phyloP scores from a whole-genome alignment of 345 rosid genomes.

The Eutrema japonicum region DNA sequence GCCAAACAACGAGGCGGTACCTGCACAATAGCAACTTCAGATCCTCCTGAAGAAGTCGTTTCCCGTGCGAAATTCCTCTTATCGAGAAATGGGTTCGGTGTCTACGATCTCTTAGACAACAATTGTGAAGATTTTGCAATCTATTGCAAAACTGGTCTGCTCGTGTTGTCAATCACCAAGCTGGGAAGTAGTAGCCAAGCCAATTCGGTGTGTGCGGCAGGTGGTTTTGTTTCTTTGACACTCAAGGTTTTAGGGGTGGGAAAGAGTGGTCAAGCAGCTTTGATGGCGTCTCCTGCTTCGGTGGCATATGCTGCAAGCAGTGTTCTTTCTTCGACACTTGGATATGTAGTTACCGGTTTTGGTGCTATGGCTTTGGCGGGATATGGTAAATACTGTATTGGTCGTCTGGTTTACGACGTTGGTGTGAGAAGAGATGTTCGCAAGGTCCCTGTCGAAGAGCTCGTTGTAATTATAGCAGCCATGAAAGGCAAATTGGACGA shows the following conservation, averaged over 20 bases:
- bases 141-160: constrained; percentile 77
- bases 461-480: constrained; percentile 26
- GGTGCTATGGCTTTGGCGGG: constrained; percentile 58
- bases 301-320: constrained; percentile 13
- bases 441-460: constrained; percentile 41
- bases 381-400: constrained; percentile 33
- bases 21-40: constrained; percentile 68
- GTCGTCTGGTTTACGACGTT: constrained; percentile 58
- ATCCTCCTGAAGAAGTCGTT: constrained; percentile 59
- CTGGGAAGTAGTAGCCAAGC: constrained; percentile 82
- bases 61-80: constrained; percentile 64
- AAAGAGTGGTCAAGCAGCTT: constrained; percentile 35
- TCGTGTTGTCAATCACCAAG: constrained; percentile 52
- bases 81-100: constrained; percentile 68
- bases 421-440: constrained; percentile 70
- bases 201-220: constrained; percentile 49
- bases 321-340: constrained; percentile 52
- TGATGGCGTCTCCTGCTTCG: constrained; percentile 6
- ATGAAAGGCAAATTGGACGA: constrained; percentile 1
- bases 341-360: constrained; percentile 60
- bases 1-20: constrained; percentile 81
- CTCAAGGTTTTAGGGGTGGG: constrained; percentile 27
- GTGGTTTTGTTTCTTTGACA: constrained; percentile 41
- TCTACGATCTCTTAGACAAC: constrained; percentile 62
- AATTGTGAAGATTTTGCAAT: constrained; percentile 88